phyloP scores from a whole-genome alignment of 192 early-diverging fungal species.

The Endogone sp. region DNA sequence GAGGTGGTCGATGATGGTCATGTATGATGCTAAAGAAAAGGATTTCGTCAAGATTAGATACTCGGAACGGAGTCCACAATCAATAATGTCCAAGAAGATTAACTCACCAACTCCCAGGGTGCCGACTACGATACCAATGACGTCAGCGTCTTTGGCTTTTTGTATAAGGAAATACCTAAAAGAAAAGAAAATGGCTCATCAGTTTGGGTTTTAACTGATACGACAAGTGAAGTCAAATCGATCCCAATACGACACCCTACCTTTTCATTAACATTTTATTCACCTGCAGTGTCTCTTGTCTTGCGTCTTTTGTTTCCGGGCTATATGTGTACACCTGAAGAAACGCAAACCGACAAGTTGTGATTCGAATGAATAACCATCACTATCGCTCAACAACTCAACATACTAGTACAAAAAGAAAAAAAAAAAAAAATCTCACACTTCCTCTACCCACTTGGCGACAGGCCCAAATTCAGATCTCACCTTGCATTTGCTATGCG shows the following conservation, averaged over 20 bases:
- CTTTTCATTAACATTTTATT: slow-evolving; percentile 60
- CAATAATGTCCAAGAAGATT: neutral
- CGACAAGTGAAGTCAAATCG: too few relatives aligned
- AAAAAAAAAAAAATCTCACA: too few relatives aligned
- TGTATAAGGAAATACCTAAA: slow-evolving; percentile 78
- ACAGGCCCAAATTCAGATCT: neutral
- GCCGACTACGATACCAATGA: slow-evolving; percentile 94
- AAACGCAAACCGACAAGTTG: too few relatives aligned
- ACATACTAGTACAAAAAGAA: too few relatives aligned
- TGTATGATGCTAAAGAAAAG: slow-evolving; percentile 60
- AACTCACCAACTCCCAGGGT: slow-evolving; percentile 87
- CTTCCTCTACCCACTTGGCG: too few relatives aligned
- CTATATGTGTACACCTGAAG: slow-evolving; percentile 65
- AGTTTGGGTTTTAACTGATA: too few relatives aligned
- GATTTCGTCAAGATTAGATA: neutral
- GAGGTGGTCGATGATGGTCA: slow-evolving; percentile 75
- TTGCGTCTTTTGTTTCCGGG: slow-evolving; percentile 47
- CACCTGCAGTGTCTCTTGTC: slow-evolving; percentile 51
- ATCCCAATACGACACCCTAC: slow-evolving; percentile 14
- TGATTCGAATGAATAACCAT: too few relatives aligned
- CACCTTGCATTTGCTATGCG: slow-evolving; percentile 56
- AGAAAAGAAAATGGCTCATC: neutral
- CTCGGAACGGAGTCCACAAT: neutral
- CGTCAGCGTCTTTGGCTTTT: slow-evolving; percentile 86
- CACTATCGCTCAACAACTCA: too few relatives aligned